Conservation (phyloP, 2,329 filamentous ascomycete genomes). For the Cyanodermella asteris region DNA sequence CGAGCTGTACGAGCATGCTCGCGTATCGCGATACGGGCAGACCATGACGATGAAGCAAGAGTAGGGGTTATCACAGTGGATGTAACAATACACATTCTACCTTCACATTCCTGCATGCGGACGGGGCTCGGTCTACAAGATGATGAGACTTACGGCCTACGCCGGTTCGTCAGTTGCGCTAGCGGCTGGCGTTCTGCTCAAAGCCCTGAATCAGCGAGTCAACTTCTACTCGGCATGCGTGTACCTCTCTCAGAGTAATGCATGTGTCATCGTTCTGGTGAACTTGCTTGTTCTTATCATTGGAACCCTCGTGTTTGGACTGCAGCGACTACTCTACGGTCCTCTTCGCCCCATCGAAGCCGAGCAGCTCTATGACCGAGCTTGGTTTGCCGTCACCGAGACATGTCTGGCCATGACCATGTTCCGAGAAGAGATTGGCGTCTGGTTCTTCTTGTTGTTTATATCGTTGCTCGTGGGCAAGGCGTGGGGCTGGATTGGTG, state of each 20-base stretch:
- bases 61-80: too few species aligned
- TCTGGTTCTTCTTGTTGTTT: slow-evolving; percentile 94
- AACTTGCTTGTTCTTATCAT: slow-evolving; percentile 74
- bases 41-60: too few species aligned
- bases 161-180: slow-evolving; percentile 53
- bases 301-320: slow-evolving; percentile 57
- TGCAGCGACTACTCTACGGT: slow-evolving; percentile 81
- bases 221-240: slow-evolving; percentile 99
- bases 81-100: too few species aligned
- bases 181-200: slow-evolving; percentile 63
- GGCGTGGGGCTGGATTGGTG: slow-evolving; percentile 96
- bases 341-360: slow-evolving; percentile 80
- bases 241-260: slow-evolving; percentile 87
- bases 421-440: slow-evolving; percentile 83
- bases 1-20: too few species aligned
- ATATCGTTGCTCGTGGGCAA: slow-evolving; percentile 79
- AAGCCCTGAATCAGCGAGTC: slow-evolving; percentile 80
- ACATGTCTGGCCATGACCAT: slow-evolving; percentile 96
- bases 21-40: too few species aligned
- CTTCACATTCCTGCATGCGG: too few species aligned
- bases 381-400: slow-evolving; percentile 95
- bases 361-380: slow-evolving; percentile 91
- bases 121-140: slow-evolving; percentile 1
- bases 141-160: slow-evolving; percentile 29
- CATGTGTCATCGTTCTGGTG: slow-evolving; percentile 79